Evolutionary conservation across 495 filamentous ascomycete species (phyloP), one percentile per base, ranked within the genome.

Genomic region (Aspergillus coremiiformis): DNA sequence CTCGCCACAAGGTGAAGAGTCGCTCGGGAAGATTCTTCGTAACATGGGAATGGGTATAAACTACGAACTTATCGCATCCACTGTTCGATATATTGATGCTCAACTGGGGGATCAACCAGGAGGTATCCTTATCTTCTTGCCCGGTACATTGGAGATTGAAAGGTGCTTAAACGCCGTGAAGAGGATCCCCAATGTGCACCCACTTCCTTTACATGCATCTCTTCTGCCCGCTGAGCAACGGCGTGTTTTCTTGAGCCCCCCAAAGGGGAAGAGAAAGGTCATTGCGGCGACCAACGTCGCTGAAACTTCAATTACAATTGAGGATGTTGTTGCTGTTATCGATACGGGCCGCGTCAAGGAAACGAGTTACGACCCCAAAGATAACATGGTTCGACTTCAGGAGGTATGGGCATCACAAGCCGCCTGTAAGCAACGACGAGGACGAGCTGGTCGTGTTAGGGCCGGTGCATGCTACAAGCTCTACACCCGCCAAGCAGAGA

Each of bases 301-400:
- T 2, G 93, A 98, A 64, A 98, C 93, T 0, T 97, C 93, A 9
- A 97, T 98, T 61, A 98, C 93, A 0, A 98, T 98, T 46, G 88
- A 93, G 51, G 93, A 98, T 60, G 86, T 97, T 29, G 91, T 97
- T 11, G 93, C 90, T 20, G 94, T 98, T 44, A 94, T 98, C 47
- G 93, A 98, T 62, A 90, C 86, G 6, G 93, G 93, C 15, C 82
- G 87, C 26, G 92, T 98, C 19, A 97, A 97, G 65, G 93, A 98
- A 68, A 97, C 91, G 0, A 90, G 85, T 58, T 98, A 91, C 58
- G 91, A 96, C 65, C 83, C 90, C 0, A 83, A 85, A 52, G 91
- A 87, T 66, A 95, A 95, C 66, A 93, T 97, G 82, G 88, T 95
- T 37, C 88, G 88, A 56, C 82, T 98, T 1, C 83, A 89, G 58